Conservation (phyloP, 192 early-diverging fungal genomes). For the Lobulomyces angularis region DNA sequence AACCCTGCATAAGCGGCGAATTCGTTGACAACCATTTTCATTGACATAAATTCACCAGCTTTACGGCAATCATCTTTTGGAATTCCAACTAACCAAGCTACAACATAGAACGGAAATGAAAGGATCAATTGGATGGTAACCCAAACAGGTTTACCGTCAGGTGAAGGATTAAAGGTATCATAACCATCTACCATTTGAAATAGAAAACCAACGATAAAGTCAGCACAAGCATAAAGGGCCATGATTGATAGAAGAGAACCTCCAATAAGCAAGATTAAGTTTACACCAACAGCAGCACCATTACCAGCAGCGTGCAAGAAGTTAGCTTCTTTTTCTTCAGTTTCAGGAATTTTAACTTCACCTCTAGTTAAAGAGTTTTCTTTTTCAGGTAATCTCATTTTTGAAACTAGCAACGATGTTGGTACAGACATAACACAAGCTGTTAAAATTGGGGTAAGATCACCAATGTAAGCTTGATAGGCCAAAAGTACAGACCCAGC, state of each 20-base stretch:
- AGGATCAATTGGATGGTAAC: conserved; percentile 54
- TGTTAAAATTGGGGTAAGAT: conserved; percentile 57
- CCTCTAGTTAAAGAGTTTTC: conserved; percentile 68
- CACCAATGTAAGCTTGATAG: conserved; percentile 58
- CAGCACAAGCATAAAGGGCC: conserved; percentile 51
- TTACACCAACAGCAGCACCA: conserved; percentile 69
- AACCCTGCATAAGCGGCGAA: conserved; percentile 62
- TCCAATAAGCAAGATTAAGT: conserved; percentile 58
- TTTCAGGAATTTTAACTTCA: conserved; percentile 42
- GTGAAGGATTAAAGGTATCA: conserved; percentile 49
- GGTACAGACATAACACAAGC: conserved; percentile 88
- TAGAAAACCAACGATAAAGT: conserved; percentile 60
- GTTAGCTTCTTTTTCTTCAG: conserved; percentile 52
- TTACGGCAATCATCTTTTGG: conserved; percentile 31
- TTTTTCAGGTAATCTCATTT: conserved; percentile 74
- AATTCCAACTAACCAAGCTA: conserved; percentile 60
- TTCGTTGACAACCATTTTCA: conserved; percentile 77
- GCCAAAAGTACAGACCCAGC: conserved; percentile 67
- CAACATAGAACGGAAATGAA: conserved; percentile 67
- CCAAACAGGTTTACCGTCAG: no score
- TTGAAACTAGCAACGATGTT: conserved; percentile 67
- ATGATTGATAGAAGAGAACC: conserved; percentile 67
- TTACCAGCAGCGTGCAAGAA: conserved; percentile 70
- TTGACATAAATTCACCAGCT: conserved; percentile 55
- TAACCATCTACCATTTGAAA: conserved; percentile 31